Base-by-base conservation (phyloP, 2,329 filamentous ascomycete genomes). In the Apiospora koreana region DNA sequence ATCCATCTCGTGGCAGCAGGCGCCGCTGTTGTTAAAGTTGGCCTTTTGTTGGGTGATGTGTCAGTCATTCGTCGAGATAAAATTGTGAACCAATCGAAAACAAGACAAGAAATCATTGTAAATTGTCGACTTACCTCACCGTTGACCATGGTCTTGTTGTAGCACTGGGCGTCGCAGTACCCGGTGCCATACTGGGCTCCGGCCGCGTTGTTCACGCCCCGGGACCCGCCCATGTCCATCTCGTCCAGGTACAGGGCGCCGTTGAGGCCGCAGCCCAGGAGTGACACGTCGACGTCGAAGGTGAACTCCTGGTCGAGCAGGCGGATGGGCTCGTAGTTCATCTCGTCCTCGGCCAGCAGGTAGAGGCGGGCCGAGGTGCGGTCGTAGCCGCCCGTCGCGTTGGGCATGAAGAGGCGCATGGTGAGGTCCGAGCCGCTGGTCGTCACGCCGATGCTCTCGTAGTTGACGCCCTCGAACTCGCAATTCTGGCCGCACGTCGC, bases 251-350 rank as follows among this genome's bases (percentile, higher is more conserved):
- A 91, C 35, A 92, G 78, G 16, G 89, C 89, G 70, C 89, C 89
- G 78, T 92, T 92, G 75, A 92, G 81, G 68, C 91, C 91, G 74
- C 90, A 92, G 25, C 87, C 86, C 31, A 92, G 82, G 72, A 86
- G 86, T 25, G 88, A 90, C 65, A 91, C 84, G 76, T 92, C 90
- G 4, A 91, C 89, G 65, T 91, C 89, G 72, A 92, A 91, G 45
- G 86, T 88, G 76, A 92, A 86, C 77, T 92, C 90, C 75, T 87
- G 81, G 76, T 87, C 87, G 68, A 87, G 83, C 45, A 91, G 80
- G 70, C 83, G 84, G 79, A 91, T 86, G 74, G 86, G 83, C 79
- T 89, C 79, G 77, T 91, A 91, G 65, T 84, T 85, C 69, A 81
- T 82, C 58, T 87, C 85, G 69, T 83, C 81, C 72, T 83, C 83